Conservation (phyloP, 257 asterid species). For the Solanum lycopersicoides region DNA sequence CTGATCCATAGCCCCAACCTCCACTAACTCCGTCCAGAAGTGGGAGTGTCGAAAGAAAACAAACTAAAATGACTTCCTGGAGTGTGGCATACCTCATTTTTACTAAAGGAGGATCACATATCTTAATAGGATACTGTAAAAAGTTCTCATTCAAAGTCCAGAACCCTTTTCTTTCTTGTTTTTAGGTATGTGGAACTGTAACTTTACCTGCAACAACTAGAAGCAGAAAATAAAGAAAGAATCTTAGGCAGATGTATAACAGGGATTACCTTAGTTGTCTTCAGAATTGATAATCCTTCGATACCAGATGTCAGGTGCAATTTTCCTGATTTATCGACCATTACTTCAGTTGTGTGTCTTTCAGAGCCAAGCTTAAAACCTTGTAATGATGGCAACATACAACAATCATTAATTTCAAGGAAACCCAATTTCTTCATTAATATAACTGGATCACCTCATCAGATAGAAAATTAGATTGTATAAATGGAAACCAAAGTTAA, state of each 20-base stretch:
- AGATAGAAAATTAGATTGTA: neutral
- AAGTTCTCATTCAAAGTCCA: neutral
- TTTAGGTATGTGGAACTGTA: neutral
- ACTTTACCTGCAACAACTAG: neutral
- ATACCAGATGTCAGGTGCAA: conserved; percentile 73
- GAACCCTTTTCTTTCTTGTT: neutral
- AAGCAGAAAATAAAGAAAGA: neutral
- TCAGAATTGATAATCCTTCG: conserved; percentile 68
- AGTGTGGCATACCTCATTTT: neutral
- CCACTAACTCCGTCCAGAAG: neutral
- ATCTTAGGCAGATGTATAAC: neutral
- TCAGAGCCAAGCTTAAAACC: conserved; percentile 96
- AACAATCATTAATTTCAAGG: neutral
- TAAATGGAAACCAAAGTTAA: neutral
- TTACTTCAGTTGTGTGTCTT: conserved; percentile 79
- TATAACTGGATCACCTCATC: neutral
- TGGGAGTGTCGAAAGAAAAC: neutral
- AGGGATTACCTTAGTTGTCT: conserved; percentile 80
- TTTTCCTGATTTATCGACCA: conserved; percentile 50
- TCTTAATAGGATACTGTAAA: neutral
- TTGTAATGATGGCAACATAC: conserved; percentile 7
- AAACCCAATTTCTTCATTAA: neutral
- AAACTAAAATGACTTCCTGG: neutral
- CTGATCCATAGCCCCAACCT: neutral
- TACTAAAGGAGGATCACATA: neutral